Conservation (phyloP, 805 yeast species). For the Lipomyces kockii region DNA sequence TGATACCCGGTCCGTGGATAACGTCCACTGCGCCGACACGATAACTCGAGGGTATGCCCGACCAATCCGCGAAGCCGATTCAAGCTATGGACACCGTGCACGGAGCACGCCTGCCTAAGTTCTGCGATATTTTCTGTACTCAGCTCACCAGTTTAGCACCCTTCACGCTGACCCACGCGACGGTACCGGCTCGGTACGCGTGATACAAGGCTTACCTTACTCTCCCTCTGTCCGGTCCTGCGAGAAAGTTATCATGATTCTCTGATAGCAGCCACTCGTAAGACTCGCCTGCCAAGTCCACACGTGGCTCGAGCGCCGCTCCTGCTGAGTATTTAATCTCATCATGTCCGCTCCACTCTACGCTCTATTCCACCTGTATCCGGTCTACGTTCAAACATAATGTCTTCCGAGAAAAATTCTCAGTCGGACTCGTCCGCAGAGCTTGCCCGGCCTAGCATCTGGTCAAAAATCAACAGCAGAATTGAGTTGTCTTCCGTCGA, state of each 20-base stretch:
- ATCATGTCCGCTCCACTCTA: slow-evolving; percentile 47
- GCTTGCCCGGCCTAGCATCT: slow-evolving; percentile 2
- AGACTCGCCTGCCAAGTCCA: slow-evolving; percentile 71
- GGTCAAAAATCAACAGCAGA: slow-evolving; percentile 1
- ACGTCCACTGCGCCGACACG: not conserved
- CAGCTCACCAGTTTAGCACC: not conserved
- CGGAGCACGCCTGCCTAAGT: not conserved
- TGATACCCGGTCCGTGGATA: not conserved
- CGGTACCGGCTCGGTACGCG: too few relatives aligned
- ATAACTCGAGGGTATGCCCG: not conserved
- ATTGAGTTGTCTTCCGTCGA: not conserved
- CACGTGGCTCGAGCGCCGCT: slow-evolving; percentile 70
- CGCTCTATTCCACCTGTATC: not conserved
- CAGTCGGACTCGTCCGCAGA: not conserved
- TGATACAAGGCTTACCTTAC: too few relatives aligned
- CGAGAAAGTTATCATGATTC: slow-evolving; percentile 50
- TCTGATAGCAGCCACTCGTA: not conserved
- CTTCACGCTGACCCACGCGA: too few relatives aligned
- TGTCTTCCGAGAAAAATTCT: not conserved
- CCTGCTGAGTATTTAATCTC: slow-evolving; percentile 55
- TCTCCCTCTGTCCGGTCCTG: too few relatives aligned
- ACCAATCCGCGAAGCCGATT: not conserved
- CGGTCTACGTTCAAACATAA: not conserved
- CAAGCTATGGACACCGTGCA: not conserved
- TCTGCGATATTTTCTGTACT: not conserved